Conservation (phyloP, 1,284 basidiomycete species). For the Takashimella tepidaria region DNA sequence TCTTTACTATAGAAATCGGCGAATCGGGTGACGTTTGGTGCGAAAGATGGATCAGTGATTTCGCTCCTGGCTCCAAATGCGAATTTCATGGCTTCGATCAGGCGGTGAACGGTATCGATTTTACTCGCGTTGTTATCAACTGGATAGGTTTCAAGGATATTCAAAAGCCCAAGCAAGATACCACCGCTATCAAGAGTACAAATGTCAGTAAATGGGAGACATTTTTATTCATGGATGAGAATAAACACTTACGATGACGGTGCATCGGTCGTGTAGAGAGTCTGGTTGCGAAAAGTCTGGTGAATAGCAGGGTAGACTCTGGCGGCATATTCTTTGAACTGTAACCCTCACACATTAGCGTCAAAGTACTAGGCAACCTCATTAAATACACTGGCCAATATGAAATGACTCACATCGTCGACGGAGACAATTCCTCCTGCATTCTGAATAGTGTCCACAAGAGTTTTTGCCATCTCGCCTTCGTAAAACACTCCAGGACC, state of each 20-base stretch:
- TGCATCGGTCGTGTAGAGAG: conserved; percentile 74
- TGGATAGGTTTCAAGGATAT: conserved; percentile 36
- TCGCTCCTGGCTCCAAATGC: conserved; percentile 58
- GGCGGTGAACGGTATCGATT: conserved; percentile 39
- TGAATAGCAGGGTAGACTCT: conserved; percentile 67
- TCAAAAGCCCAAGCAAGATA: conserved; percentile 43
- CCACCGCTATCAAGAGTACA: conserved; percentile 30
- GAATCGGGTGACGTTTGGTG: conserved; percentile 51
- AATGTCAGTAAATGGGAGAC: no score
- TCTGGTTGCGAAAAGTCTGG: conserved; percentile 69
- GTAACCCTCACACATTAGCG: no score
- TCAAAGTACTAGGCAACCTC: not conserved
- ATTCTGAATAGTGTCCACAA: conserved; percentile 30
- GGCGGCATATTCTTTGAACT: conserved; percentile 56
- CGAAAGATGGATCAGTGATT: conserved; percentile 68
- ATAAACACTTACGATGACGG: conserved; percentile 61
- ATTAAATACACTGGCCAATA: not conserved
- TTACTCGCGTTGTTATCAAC: not conserved
- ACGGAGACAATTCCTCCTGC: conserved; percentile 42
- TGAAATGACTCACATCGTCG: conserved; percentile 31
- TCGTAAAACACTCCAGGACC: conserved; percentile 44
- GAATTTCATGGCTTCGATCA: conserved; percentile 52
- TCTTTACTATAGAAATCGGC: conserved; percentile 64
- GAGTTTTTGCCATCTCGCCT: conserved; percentile 43
- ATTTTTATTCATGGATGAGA: no score